phyloP scores from a whole-genome alignment of 768 basidiomycete genomes.

The Amanita pseudoporphyria region DNA sequence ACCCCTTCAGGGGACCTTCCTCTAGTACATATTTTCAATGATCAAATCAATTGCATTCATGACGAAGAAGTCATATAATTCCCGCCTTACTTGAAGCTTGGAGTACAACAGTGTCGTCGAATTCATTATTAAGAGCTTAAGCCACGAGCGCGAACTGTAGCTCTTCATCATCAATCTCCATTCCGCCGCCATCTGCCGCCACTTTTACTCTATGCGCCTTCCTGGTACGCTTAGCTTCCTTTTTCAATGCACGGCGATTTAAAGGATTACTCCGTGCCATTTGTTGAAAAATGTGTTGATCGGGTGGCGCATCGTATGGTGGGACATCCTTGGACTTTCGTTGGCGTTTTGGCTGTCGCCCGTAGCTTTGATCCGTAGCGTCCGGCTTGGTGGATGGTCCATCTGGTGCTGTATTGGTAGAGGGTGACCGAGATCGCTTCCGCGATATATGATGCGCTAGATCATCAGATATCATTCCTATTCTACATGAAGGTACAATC shows the following conservation, averaged over 20 bases:
- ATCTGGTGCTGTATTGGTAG: conserved; percentile 8
- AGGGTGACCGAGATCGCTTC: conserved; percentile 31
- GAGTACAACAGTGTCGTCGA: too few relatives aligned
- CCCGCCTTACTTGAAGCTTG: too few relatives aligned
- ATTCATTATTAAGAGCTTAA: conserved; percentile 8
- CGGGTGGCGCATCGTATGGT: conserved; percentile 42
- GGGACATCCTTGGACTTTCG: conserved; percentile 47
- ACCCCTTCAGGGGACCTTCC: too few relatives aligned
- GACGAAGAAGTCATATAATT: too few relatives aligned
- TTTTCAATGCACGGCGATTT: conserved; percentile 49
- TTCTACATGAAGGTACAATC: conserved; percentile 11
- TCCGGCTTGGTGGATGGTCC: not conserved
- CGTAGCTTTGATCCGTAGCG: conserved; percentile 8
- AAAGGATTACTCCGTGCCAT: conserved; percentile 53
- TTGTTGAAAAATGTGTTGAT: conserved; percentile 31
- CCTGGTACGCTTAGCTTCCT: conserved; percentile 52
- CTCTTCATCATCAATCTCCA: conserved; percentile 40
- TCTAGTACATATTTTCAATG: too few relatives aligned
- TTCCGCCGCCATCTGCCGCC: conserved; percentile 18
- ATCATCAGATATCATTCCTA: conserved; percentile 27
- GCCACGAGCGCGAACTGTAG: conserved; percentile 41
- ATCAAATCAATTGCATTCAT: too few relatives aligned
- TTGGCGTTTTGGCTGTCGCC: conserved; percentile 49
- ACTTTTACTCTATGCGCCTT: conserved; percentile 34
- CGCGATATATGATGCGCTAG: conserved; percentile 22